phyloP scores from a whole-genome alignment of 192 early-diverging fungal genomes.

The Backusella macrospora region DNA sequence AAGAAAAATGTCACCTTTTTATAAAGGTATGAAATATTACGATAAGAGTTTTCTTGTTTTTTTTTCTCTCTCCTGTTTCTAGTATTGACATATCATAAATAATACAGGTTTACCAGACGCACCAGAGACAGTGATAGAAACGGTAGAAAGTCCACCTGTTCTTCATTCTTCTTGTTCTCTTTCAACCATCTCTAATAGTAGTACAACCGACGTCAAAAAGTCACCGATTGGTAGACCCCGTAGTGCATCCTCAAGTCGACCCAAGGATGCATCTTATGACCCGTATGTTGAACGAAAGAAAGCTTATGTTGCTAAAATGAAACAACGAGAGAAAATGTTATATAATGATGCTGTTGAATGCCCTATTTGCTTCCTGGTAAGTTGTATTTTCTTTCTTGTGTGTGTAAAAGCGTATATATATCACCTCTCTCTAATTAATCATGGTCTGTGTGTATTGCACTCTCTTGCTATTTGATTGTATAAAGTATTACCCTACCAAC shows the following conservation, averaged over 20 bases:
- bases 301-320: constrained; percentile 25
- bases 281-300: constrained; percentile 31
- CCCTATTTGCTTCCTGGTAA: constrained; percentile 93
- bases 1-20: constrained; percentile 84
- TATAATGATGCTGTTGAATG: constrained; percentile 82
- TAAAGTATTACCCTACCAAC: constrained; percentile 85
- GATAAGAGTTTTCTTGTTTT: constrained; percentile 43
- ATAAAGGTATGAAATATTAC: constrained; percentile 73
- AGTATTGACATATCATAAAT: background rate
- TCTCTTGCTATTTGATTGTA: background rate
- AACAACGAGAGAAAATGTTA: constrained; percentile 44
- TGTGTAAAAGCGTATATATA: too few relatives aligned
- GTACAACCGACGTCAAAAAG: background rate
- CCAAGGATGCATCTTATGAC: constrained; percentile 17
- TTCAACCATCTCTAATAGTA: background rate
- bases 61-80: background rate
- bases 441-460: too few relatives aligned
- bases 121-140: constrained; percentile 31
- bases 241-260: constrained; percentile 30
- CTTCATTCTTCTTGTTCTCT: constrained; percentile 19
- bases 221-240: constrained; percentile 16
- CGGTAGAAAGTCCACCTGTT: constrained; percentile 22
- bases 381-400: background rate
- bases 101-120: constrained; percentile 40
- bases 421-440: too few relatives aligned